Conservation (phyloP, 495 filamentous ascomycete species). For the Podospora conica region DNA sequence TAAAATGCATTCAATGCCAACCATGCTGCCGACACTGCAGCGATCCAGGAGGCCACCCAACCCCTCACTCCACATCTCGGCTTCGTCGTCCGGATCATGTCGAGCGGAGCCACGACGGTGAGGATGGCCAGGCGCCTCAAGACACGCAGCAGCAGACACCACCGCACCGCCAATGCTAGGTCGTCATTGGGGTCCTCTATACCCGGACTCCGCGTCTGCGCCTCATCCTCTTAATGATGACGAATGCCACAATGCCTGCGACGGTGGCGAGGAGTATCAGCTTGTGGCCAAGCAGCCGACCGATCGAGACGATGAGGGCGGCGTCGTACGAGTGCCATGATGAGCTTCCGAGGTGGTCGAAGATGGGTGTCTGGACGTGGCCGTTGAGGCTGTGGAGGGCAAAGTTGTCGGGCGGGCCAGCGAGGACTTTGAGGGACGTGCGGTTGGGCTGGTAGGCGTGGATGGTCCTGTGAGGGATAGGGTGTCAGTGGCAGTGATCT, state of each 20-base stretch:
- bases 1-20: too few species aligned
- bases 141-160: too few species aligned
- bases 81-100: too few species aligned
- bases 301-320: conserved; percentile 24
- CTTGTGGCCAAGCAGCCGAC: conserved; percentile 13
- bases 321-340: conserved; percentile 43
- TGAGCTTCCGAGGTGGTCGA: conserved; percentile 41
- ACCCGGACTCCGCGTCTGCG: conserved; percentile 6
- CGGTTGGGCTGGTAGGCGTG: conserved; percentile 31
- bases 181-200: background rate
- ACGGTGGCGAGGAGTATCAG: conserved; percentile 5
- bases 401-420: conserved; percentile 24
- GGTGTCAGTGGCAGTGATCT: background rate
- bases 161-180: background rate
- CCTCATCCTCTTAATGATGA: conserved; percentile 11
- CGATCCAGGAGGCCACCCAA: too few species aligned
- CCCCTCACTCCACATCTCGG: too few species aligned
- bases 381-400: conserved; percentile 39
- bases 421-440: conserved; percentile 32
- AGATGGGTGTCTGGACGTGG: conserved; percentile 38
- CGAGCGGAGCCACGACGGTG: too few species aligned
- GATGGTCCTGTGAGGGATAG: conserved; percentile 20
- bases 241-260: conserved; percentile 4
- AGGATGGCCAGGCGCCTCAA: too few species aligned
- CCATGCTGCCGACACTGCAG: too few species aligned